These are phyloP conservation scores for Apiospora rasikravindrae DNA, from an alignment of 2,329 filamentous ascomycete species.

Conservation along the genomic window DNA sequence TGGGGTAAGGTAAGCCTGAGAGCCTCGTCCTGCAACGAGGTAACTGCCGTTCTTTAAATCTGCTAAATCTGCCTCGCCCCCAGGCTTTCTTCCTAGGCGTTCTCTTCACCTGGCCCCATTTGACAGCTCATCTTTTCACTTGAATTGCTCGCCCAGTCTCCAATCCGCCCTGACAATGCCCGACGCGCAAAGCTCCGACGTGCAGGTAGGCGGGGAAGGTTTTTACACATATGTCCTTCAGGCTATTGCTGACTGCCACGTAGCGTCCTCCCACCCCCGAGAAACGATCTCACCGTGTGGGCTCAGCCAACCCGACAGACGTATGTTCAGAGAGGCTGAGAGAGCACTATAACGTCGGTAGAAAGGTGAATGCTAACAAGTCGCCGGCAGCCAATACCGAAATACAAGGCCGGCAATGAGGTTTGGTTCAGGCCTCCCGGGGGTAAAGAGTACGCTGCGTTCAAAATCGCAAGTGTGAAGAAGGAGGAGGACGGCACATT, in stretches of 20 bases:
- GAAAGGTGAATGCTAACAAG: neutral
- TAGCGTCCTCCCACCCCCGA: neutral
- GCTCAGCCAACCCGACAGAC: neutral
- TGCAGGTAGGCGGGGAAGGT: neutral
- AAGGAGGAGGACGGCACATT: neutral
- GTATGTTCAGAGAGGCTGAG: neutral
- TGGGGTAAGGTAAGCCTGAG: neutral
- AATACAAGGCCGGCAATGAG: neutral
- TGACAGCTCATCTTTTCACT: neutral
- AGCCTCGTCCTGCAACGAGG: neutral
- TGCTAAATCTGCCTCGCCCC: neutral
- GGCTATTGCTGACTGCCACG: neutral
- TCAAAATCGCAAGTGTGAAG: neutral
- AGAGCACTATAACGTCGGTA: neutral
- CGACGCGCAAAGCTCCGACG: neutral
- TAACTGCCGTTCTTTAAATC: neutral
- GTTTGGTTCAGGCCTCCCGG: neutral
- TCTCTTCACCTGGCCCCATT: neutral
- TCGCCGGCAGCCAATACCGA: neutral
- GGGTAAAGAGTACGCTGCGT: fast-evolving
- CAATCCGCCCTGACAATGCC: neutral
- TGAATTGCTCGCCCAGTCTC: neutral
- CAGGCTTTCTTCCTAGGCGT: neutral
- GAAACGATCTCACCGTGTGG: neutral
- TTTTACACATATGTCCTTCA: neutral